A percentile compares a stretch with the other conserved stretches of the same genome.
phyloP scores from a whole-genome alignment of 1,284 basidiomycete species.

The Boletus mariae region DNA sequence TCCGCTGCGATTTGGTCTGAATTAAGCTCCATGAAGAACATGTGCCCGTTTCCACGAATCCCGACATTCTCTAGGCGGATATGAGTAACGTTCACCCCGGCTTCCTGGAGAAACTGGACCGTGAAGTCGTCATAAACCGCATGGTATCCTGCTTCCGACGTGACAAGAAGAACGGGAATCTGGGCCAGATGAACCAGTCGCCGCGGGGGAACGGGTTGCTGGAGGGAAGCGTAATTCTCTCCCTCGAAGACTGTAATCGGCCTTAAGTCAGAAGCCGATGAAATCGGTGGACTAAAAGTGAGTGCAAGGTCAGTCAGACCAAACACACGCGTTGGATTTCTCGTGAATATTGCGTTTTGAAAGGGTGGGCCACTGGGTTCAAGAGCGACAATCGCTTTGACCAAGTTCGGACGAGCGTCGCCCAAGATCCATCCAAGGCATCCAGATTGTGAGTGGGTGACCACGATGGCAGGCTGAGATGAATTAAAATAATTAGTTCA shows the following conservation, averaged over 20 bases:
- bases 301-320: conserved; percentile 45
- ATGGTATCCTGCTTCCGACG: conserved; percentile 48
- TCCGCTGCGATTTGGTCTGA: conserved; percentile 38
- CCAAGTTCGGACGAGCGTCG: conserved; percentile 40
- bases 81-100: conserved; percentile 43
- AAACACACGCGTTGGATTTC: conserved; percentile 37
- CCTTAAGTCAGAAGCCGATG: conserved; percentile 35
- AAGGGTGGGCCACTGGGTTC: conserved; percentile 51
- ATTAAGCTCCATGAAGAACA: conserved; percentile 54
- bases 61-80: conserved; percentile 39
- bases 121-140: conserved; percentile 45
- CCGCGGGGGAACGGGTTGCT: conserved; percentile 41
- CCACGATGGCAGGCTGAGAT: conserved; percentile 39
- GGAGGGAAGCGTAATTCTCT: conserved; percentile 38
- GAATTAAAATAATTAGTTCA: conserved; percentile 1
- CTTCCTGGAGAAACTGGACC: conserved; percentile 40
- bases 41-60: conserved; percentile 44
- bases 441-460: conserved; percentile 49
- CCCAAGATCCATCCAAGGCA: conserved; percentile 47
- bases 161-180: conserved; percentile 45
- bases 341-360: conserved; percentile 41
- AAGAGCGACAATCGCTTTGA: conserved; percentile 45
- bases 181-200: conserved; percentile 39
- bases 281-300: conserved; percentile 41
- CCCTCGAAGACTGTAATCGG: conserved; percentile 23